Evolutionary conservation across 228 moss, liverwort and hornwort genomes (phyloP), one percentile per base, ranked within the genome.

Genomic region (Sphagnum fallax): DNA sequence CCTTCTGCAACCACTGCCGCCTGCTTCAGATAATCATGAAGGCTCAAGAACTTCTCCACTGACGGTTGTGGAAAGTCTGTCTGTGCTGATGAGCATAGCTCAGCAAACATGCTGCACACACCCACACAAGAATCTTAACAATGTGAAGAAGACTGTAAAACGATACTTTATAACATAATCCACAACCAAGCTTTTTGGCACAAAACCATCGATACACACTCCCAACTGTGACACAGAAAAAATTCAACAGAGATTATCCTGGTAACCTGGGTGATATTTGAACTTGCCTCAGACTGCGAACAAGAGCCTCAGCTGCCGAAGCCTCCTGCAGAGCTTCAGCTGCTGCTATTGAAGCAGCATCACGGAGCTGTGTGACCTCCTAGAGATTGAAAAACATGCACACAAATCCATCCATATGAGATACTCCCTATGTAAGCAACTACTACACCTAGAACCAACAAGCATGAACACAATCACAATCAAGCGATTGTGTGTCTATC

Each of bases 291-390:
- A 93, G 70, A 75, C 86, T 83, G 62, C 93, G 87, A 70, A 93
- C 83, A 1, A 97, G 86, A 74, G 91, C 82, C 70, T 97, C 96
- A 10, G 88, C 83, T 11, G 96, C 93, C 52, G 93, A 97, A n/a
- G 96, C 96, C 66, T 97, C 96, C 70, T 97, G 96, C 65, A 97
- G 78, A 6, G 96, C 96, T 81, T 97, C 88, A 15, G 73, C 83
- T 53, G 96, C 93, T 62, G 96, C 96, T 32, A 84, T 83, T 49
- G 89, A 88, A 64, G 96, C 96, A 47, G 83, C 79, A 61, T 88
- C 86, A 10, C 91, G 91, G 72, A 86, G 80, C 65, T 89, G 93
- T 77, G 85, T 84, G 50, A 92, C 93, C 16, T 93, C 91, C 96
- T 96, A 84, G 52, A 61, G 59, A 16, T 63, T 3, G 32, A n/a